These are phyloP conservation scores for Metschnikowia drakensbergensis DNA, from an alignment of 805 yeast genomes.

Conservation along the genomic window DNA sequence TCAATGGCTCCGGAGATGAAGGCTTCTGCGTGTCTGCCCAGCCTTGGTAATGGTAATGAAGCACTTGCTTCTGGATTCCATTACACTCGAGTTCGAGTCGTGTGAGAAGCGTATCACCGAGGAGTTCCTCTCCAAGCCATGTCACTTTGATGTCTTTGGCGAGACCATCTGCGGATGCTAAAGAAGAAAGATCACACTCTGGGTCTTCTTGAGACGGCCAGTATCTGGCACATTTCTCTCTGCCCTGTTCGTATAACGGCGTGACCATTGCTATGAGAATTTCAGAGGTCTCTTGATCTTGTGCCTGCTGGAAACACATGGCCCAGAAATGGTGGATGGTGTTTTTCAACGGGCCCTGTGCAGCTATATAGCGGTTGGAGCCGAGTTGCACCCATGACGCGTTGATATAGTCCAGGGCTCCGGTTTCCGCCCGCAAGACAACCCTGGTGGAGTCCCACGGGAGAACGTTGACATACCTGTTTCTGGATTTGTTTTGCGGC, in stretches of 20 bases:
- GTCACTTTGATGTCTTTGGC: constrained; percentile 14
- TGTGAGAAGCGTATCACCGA: constrained; percentile 26
- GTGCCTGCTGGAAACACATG: constrained; percentile 42
- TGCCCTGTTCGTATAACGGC: constrained; percentile 16
- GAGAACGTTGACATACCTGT: constrained; percentile 58
- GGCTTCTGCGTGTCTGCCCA: constrained; percentile 19
- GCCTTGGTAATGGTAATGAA: constrained; percentile 15
- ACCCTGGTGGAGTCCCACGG: constrained; percentile 66
- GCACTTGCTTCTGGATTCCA: constrained; percentile 17
- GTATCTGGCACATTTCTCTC: constrained; percentile 16
- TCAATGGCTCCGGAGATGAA: constrained; percentile 12
- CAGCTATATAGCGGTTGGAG: constrained; percentile 57
- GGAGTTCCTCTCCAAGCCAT: constrained; percentile 18
- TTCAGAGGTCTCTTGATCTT: constrained; percentile 21
- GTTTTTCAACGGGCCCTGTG: constrained; percentile 79
- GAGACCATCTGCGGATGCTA: constrained; percentile 21
- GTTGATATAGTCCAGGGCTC: constrained; percentile 33
- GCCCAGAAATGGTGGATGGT: constrained; percentile 83
- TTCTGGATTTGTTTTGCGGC: constrained; percentile 21
- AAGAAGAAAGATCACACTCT: constrained; percentile 19
- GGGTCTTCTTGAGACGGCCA: constrained; percentile 23
- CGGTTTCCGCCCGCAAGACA: constrained; percentile 21
- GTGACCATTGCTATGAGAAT: constrained; percentile 40
- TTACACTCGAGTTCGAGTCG: constrained; percentile 22
- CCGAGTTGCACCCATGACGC: constrained; percentile 32